Evolutionary conservation across 768 basidiomycete genomes (phyloP).

Genomic region (Vararia minispora): DNA sequence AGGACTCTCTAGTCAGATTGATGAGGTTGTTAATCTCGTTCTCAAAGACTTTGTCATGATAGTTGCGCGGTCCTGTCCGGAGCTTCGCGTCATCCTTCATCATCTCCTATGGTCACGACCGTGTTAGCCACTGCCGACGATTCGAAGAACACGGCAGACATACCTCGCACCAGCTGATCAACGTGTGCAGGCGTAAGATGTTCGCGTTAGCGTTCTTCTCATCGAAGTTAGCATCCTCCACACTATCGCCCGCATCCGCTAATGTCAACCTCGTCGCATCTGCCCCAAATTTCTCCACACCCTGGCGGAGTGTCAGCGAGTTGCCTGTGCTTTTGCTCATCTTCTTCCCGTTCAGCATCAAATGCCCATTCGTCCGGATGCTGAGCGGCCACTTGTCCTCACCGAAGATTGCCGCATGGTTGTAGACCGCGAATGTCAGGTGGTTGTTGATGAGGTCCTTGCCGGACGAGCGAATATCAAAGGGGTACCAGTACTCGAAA

Average conservation of each 20-base stretch:
- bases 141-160: conserved; percentile 13
- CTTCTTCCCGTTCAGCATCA: conserved; percentile 97
- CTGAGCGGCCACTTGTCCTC: conserved; percentile 85
- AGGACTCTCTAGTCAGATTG: conserved; percentile 70
- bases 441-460: conserved; percentile 97
- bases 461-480: conserved; percentile 95
- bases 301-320: conserved; percentile 80
- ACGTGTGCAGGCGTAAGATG: conserved; percentile 84
- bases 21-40: conserved; percentile 84
- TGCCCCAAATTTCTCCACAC: conserved; percentile 91
- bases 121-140: background rate
- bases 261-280: conserved; percentile 87
- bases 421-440: conserved; percentile 88
- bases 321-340: conserved; percentile 99
- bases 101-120: conserved; percentile 52
- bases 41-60: conserved; percentile 86
- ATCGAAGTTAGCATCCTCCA: conserved; percentile 99
- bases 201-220: conserved; percentile 97
- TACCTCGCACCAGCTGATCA: conserved; percentile 88
- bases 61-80: conserved; percentile 63
- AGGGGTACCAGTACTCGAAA: conserved; percentile 95
- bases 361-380: conserved; percentile 92
- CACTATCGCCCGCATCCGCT: conserved; percentile 94
- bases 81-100: conserved; percentile 57
- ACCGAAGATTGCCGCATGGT: conserved; percentile 87